Evolutionary conservation across 768 basidiomycete species (phyloP), one percentile per base, ranked within the genome.

Genomic region (Termitomyces titanicus): DNA sequence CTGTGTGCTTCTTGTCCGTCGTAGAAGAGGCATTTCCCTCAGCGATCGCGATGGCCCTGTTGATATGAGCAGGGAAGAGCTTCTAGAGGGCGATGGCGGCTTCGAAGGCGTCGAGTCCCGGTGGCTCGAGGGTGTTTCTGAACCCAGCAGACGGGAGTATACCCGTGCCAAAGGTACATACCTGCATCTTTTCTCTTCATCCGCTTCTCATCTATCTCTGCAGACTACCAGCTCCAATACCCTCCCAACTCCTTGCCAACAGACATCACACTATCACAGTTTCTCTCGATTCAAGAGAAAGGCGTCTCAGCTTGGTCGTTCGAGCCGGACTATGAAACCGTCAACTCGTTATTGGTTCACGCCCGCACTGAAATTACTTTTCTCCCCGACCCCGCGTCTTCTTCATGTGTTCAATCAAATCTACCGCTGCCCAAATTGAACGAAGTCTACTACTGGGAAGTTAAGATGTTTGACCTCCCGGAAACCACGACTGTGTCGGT

Each of bases 261-360:
- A 49, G 97, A 99, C 70, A 98, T 99, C 72, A 99, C 96, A 1
- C 79, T 99, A 51, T 96, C 96, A 9, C 97, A 99, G 66, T 98
- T 98, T 73, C 85, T 99, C 20, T 94, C 95, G 25, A 99, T 99
- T 55, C 97, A 99, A 69, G 97, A 99, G 74, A 99, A 99, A 67
- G 97, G 97, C 61, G 96, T 99, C 43, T 96, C 95, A 25, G 97
- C 97, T 17, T 99, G 97, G 97, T 94, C 86, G 37, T 99, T 99
- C 67, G 97, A 99, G 70, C 97, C 97, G 34, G 97, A 98, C 69
- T 98, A 95, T 68, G 95, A 98, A 72, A 88, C 92, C 51, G 84
- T 94, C 68, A 88, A 91, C 60, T 93, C 92, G 8, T 79, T 98
- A 43, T 82, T 98, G 39, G 96, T 99, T 47, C 94, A 97, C 64